Evolutionary conservation across 148 eudicot species (phyloP).

Genomic region (Vaccinium vitisidaea): DNA sequence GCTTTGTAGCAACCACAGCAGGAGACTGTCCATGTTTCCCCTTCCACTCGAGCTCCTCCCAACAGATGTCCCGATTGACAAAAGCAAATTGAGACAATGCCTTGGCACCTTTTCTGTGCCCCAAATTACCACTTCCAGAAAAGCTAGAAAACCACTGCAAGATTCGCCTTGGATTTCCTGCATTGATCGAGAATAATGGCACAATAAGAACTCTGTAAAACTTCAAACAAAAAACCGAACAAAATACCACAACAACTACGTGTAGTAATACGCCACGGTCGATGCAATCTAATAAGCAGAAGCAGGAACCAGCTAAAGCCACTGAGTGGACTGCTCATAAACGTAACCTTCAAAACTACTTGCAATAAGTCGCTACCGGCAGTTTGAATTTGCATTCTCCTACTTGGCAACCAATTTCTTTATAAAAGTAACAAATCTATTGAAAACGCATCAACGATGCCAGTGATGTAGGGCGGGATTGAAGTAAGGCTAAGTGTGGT

Average conservation of each 20-base stretch:
- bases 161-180: constrained; percentile 84
- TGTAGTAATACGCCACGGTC: background rate
- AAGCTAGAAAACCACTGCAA: constrained; percentile 86
- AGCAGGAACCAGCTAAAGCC: background rate
- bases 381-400: background rate
- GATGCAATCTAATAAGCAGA: background rate
- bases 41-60: constrained; percentile 99
- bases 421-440: too few species aligned
- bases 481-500: too few species aligned
- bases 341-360: background rate
- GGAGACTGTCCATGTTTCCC: constrained; percentile 99
- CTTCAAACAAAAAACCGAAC: background rate
- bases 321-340: background rate
- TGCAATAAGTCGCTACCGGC: background rate
- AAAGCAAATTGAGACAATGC: constrained; percentile 90
- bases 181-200: constrained; percentile 21
- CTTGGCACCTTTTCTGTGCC: constrained; percentile 83
- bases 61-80: constrained; percentile 83
- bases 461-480: too few species aligned
- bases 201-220: constrained; percentile 20
- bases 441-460: background rate
- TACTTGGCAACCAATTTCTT: background rate
- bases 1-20: constrained; percentile 97
- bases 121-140: constrained; percentile 45
- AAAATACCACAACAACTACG: background rate